Conservation (phyloP, 2,329 filamentous ascomycete species). For the Fusarium falciforme region DNA sequence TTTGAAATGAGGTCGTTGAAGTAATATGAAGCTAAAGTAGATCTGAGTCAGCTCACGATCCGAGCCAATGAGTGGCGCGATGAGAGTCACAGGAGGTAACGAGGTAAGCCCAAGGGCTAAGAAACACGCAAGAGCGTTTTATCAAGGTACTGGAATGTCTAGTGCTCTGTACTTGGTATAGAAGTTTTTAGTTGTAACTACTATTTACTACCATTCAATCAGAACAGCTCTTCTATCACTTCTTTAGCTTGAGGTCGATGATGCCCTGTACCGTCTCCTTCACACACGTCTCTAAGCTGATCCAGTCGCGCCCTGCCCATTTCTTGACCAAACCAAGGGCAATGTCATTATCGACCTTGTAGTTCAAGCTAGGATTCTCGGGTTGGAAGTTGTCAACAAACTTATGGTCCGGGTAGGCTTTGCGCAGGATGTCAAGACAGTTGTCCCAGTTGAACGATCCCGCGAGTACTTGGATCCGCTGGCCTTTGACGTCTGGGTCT, state of each 20-base stretch:
- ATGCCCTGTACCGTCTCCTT: background rate
- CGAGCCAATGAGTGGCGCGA: background rate
- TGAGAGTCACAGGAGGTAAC: background rate
- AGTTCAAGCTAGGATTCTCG: constrained; percentile 19
- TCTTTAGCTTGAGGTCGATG: background rate
- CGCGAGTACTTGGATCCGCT: constrained; percentile 17
- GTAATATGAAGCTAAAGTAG: background rate
- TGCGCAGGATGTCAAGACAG: constrained; percentile 19
- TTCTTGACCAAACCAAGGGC: constrained; percentile 21
- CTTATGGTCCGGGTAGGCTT: constrained; percentile 6
- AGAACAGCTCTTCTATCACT: background rate
- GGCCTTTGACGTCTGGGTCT: constrained; percentile 20
- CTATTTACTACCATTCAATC: background rate
- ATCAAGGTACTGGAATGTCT: background rate
- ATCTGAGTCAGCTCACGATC: background rate
- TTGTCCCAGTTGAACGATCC: constrained; percentile 36
- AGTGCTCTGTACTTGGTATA: background rate
- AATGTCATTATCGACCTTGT: constrained; percentile 30
- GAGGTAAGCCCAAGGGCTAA: background rate
- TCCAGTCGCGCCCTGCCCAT: constrained; percentile 36
- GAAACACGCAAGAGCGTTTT: background rate
- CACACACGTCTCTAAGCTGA: constrained; percentile 14
- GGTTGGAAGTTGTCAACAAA: constrained; percentile 28
- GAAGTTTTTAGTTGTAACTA: background rate
- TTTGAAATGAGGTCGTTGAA: background rate